Conservation (phyloP, 352 stramenopile species). For the Phytopythium mirpurense region DNA sequence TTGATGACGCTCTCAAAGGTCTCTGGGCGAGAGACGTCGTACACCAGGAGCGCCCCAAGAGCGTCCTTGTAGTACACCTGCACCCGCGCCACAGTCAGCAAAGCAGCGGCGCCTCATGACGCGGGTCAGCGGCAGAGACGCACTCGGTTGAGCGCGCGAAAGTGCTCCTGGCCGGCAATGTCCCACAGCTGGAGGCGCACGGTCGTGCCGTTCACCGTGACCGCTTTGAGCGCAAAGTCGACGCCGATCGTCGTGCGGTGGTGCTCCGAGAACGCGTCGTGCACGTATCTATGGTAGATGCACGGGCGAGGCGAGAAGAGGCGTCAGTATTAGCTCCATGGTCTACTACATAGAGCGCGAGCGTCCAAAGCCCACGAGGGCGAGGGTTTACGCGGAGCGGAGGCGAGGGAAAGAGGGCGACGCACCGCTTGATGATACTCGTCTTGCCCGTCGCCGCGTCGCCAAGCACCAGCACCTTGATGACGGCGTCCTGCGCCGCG, state of each 20-base stretch:
- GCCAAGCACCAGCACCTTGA: conserved; percentile 90
- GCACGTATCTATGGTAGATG: conserved; percentile 71
- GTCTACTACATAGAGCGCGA: too few species aligned
- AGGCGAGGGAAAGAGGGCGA: not conserved
- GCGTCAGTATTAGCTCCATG: too few species aligned
- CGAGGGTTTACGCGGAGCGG: too few species aligned
- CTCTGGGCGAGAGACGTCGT: conserved; percentile 89
- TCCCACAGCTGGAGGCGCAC: conserved; percentile 93
- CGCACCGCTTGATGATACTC: conserved; percentile 90
- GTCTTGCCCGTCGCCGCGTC: conserved; percentile 91
- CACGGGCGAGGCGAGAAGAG: not conserved
- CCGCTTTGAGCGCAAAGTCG: conserved; percentile 90
- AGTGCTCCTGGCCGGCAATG: conserved; percentile 93
- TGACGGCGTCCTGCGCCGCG: conserved; percentile 82
- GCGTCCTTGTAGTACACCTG: conserved; percentile 93
- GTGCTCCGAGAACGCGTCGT: conserved; percentile 90
- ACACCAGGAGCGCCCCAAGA: conserved; percentile 88
- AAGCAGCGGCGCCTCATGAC: not conserved
- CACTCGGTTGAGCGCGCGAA: conserved; percentile 88
- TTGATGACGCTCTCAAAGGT: conserved; percentile 90
- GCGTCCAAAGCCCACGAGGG: too few species aligned
- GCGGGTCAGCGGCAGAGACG: conserved; percentile 12
- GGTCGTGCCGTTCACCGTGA: conserved; percentile 82
- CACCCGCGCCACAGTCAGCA: not conserved
- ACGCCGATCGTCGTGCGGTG: conserved; percentile 91